Conservation (phyloP, 805 yeast species). For the Ogataea populi-albae region DNA sequence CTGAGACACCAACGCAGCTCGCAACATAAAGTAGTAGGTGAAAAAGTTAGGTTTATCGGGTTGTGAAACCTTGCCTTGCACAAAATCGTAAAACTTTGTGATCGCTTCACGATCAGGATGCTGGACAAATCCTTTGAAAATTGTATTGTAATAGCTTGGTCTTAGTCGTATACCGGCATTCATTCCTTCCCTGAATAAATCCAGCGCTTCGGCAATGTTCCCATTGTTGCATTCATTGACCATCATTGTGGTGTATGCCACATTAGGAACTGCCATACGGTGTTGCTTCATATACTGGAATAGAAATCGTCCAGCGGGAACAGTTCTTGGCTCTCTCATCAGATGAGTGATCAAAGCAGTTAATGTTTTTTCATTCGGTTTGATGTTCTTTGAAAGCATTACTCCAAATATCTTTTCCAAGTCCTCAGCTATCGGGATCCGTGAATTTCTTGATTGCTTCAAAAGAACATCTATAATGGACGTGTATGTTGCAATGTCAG, state of each 20-base stretch:
- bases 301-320: constrained; percentile 50
- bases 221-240: constrained; percentile 46
- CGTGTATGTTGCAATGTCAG: constrained; percentile 64
- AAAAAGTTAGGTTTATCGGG: constrained; percentile 42
- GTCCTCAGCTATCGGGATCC: constrained; percentile 33
- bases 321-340: constrained; percentile 43
- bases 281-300: constrained; percentile 39
- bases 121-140: constrained; percentile 48
- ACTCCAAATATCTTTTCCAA: constrained; percentile 27
- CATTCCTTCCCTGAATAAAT: constrained; percentile 37
- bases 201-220: constrained; percentile 39
- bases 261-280: constrained; percentile 33
- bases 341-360: constrained; percentile 55
- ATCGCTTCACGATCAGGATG: constrained; percentile 36
- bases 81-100: constrained; percentile 36
- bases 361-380: constrained; percentile 43
- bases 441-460: constrained; percentile 45
- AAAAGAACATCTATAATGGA: constrained; percentile 53
- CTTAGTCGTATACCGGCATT: constrained; percentile 34
- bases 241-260: constrained; percentile 45
- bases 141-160: constrained; percentile 41
- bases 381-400: constrained; percentile 38
- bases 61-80: constrained; percentile 26
- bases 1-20: constrained; percentile 34
- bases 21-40: constrained; percentile 48